Evolutionary conservation across 2,329 filamentous ascomycete genomes (phyloP).

Genomic region (Aspergillus ustus): DNA sequence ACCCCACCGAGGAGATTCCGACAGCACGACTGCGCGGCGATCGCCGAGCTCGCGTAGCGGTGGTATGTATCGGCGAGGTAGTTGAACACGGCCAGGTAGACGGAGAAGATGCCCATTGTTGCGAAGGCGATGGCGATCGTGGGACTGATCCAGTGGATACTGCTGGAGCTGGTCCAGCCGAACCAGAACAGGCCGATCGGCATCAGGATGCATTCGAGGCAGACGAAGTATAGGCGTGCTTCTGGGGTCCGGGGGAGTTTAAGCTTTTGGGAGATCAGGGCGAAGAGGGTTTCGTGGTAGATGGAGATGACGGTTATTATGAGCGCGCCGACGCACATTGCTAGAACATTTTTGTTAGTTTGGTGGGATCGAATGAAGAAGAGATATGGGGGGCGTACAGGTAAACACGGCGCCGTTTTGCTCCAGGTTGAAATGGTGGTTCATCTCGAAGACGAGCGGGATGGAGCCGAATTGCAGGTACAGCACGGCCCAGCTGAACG

Average conservation of each 20-base stretch:
- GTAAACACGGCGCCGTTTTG: slow-evolving; percentile 74
- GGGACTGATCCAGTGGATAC: slow-evolving; percentile 74
- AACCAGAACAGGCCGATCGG: slow-evolving; percentile 83
- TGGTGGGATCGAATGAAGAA: too few relatives aligned
- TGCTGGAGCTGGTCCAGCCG: slow-evolving; percentile 68
- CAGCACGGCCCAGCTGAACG: slow-evolving; percentile 87
- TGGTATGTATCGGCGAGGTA: slow-evolving; percentile 88
- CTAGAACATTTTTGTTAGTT: slow-evolving; percentile 33
- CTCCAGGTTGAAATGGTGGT: slow-evolving; percentile 69
- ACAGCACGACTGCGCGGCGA: slow-evolving; percentile 85
- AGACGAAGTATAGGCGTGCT: slow-evolving; percentile 80
- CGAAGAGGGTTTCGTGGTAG: slow-evolving; percentile 70
- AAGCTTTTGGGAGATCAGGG: slow-evolving; percentile 44
- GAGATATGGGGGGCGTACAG: slow-evolving; percentile 31
- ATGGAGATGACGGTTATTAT: slow-evolving; percentile 72
- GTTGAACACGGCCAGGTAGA: slow-evolving; percentile 87
- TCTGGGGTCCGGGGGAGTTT: slow-evolving; percentile 67
- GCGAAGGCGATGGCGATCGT: slow-evolving; percentile 72
- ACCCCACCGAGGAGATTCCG: slow-evolving; percentile 80
- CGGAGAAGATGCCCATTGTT: slow-evolving; percentile 80
- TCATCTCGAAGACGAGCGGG: slow-evolving; percentile 73
- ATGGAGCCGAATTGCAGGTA: slow-evolving; percentile 84
- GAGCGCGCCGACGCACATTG: slow-evolving; percentile 70
- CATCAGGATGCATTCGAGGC: slow-evolving; percentile 73
- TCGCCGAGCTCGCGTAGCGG: slow-evolving; percentile 76